Evolutionary conservation across 495 filamentous ascomycete species (phyloP).

Genomic region (Hypoxylon rickii): DNA sequence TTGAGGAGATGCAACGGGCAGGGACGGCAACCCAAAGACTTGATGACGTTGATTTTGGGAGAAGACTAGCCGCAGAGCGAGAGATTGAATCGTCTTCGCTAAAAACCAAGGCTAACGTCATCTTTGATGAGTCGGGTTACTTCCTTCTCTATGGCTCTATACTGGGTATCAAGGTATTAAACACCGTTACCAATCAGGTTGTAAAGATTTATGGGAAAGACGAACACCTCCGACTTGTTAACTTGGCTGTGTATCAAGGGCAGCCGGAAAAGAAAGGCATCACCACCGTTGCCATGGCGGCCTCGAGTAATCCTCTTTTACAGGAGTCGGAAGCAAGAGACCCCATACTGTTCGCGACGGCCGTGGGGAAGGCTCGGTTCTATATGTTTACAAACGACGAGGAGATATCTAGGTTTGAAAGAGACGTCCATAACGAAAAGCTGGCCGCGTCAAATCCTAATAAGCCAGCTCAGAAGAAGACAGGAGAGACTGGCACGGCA

Average conservation of each 20-base stretch:
- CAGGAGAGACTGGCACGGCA: constrained; percentile 70
- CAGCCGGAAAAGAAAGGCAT: constrained; percentile 89
- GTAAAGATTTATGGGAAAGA: constrained; percentile 87
- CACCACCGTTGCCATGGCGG: constrained; percentile 97
- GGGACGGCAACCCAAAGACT: constrained; percentile 78
- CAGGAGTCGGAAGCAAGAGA: constrained; percentile 91
- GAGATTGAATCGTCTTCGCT: constrained; percentile 72
- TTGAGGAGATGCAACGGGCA: constrained; percentile 92
- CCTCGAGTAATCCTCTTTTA: constrained; percentile 87
- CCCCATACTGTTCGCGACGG: constrained; percentile 84
- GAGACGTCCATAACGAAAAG: constrained; percentile 95
- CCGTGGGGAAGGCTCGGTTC: constrained; percentile 87
- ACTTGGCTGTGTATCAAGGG: constrained; percentile 91
- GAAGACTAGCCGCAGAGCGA: constrained; percentile 83
- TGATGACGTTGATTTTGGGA: constrained; percentile 89
- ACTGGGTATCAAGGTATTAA: constrained; percentile 88
- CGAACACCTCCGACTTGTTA: constrained; percentile 81
- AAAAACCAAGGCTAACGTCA: constrained; percentile 77
- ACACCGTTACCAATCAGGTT: constrained; percentile 89
- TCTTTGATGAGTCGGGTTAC: constrained; percentile 94
- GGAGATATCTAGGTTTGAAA: constrained; percentile 78
- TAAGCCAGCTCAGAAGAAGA: constrained; percentile 58
- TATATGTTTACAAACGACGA: constrained; percentile 97
- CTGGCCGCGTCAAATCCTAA: constrained; percentile 60
- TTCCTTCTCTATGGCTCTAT: constrained; percentile 95